Evolutionary conservation across 1,139 yeast species (phyloP).

Genomic region (Debaryomycetaceae sp.): DNA sequence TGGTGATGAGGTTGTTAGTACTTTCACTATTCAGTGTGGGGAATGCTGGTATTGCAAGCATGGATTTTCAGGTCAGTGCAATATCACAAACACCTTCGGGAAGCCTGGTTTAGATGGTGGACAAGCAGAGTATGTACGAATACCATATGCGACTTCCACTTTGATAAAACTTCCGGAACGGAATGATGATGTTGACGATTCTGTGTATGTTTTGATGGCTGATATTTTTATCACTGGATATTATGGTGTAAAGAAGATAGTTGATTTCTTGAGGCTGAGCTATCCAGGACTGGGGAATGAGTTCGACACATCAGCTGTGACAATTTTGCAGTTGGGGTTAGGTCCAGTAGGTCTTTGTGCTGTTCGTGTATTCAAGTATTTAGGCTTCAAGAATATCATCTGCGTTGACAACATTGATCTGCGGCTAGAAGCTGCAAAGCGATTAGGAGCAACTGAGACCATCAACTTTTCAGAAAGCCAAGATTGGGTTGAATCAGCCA

Average conservation of each 20-base stretch:
- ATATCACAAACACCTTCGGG: conserved; percentile 52
- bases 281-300: conserved; percentile 9
- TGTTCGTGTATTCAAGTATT: conserved; percentile 41
- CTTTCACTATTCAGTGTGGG: conserved; percentile 57
- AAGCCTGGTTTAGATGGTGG: conserved; percentile 54
- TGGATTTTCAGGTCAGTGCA: conserved; percentile 54
- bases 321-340: conserved; percentile 54
- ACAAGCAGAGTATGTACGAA: conserved; percentile 57
- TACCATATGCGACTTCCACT: conserved; percentile 56
- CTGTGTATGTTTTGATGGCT: conserved; percentile 57
- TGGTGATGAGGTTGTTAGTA: conserved; percentile 48
- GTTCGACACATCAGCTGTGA: conserved; percentile 27
- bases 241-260: conserved; percentile 51
- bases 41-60: conserved; percentile 52
- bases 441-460: conserved; percentile 41
- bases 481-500: conserved; percentile 20
- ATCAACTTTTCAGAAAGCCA: conserved; percentile 41
- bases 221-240: conserved; percentile 68
- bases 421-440: conserved; percentile 42
- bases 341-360: conserved; percentile 69
- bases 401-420: conserved; percentile 52
- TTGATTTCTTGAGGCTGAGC: conserved; percentile 30
- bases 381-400: conserved; percentile 45
- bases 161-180: conserved; percentile 39
- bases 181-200: conserved; percentile 32